Evolutionary conservation across 345 rosid species (phyloP), one percentile per base, ranked within the genome.

Genomic region (Hibiscus trionum): DNA sequence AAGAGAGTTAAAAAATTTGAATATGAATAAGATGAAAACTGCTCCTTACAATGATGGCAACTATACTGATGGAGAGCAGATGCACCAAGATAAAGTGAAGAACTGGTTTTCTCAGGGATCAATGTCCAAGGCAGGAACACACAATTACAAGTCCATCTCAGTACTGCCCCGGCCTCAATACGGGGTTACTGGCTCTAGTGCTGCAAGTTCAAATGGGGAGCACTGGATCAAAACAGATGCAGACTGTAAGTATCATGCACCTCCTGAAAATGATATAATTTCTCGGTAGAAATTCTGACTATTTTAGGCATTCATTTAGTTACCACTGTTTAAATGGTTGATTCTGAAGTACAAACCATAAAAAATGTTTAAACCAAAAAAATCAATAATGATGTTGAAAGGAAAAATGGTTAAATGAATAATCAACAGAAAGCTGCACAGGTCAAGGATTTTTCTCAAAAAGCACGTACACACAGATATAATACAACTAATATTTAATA

Each of bases 181-280:
- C 67, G 80, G 73, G 49, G 77, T 78, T 67, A 68, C 56, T 12
- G 77, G 77, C 76, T 79, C 70, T 52, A 69, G 57, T 59, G 76
- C 87, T 59, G 78, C 87, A 76, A 75, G 79, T 47, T 80, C 73
- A 66, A 81, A 79, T 49, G 74, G 82, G 72, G 97, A 83, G 82
- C 85, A 87, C 85, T 91, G 97, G 97, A 91, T 93, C 87, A 89
- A 87, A 82, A 91, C 96, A 75, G 96, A 93, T 76, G 89, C 88
- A 77, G 89, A 93, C 77, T 93, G 96, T 91, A 87, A 93, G 98
- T 89, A 65, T 67, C 57, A 55, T 58, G 26, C 63, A 11, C 15
- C 21, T 3, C 46, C 39, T 17, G 59, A 24, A 66, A 65, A 56
- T 37, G 65, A 53, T 26, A 37, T 52, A 52, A 4, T 21, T 42